These are phyloP conservation scores for Plasmodiophora brassicae DNA, from an alignment of 208 protist genomes.

Conservation along the genomic window DNA sequence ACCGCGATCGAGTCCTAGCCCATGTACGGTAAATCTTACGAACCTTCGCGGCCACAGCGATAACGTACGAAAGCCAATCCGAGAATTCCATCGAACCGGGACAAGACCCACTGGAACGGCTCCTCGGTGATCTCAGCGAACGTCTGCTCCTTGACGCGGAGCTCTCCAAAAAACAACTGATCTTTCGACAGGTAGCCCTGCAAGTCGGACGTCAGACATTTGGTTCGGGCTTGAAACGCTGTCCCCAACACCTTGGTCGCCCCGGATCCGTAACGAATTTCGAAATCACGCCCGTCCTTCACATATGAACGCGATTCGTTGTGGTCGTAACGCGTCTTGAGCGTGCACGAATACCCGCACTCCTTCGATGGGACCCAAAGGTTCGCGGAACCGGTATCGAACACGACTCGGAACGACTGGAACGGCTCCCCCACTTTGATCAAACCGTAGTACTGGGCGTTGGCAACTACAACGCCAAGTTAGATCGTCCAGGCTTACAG, in stretches of 20 bases:
- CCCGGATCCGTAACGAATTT: constrained; percentile 71
- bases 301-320: constrained; percentile 51
- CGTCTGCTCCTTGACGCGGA: constrained; percentile 55
- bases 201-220: constrained; percentile 76
- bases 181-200: constrained; percentile 77
- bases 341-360: constrained; percentile 3
- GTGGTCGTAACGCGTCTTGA: constrained; percentile 50
- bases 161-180: constrained; percentile 66
- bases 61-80: constrained; percentile 55
- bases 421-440: constrained; percentile 53
- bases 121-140: constrained; percentile 75
- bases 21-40: too few relatives aligned
- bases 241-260: constrained; percentile 74
- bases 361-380: constrained; percentile 55
- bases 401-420: constrained; percentile 57
- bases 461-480: too few relatives aligned
- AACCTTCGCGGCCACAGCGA: not conserved
- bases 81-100: constrained; percentile 83
- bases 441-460: constrained; percentile 56
- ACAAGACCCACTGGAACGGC: constrained; percentile 77
- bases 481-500: too few relatives aligned
- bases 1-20: constrained; percentile 67
- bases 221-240: constrained; percentile 79
- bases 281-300: constrained; percentile 44
- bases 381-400: constrained; percentile 60